These are phyloP conservation scores for Geotrichum candidum DNA, from an alignment of 1,139 yeast species.

Conservation along the genomic window DNA sequence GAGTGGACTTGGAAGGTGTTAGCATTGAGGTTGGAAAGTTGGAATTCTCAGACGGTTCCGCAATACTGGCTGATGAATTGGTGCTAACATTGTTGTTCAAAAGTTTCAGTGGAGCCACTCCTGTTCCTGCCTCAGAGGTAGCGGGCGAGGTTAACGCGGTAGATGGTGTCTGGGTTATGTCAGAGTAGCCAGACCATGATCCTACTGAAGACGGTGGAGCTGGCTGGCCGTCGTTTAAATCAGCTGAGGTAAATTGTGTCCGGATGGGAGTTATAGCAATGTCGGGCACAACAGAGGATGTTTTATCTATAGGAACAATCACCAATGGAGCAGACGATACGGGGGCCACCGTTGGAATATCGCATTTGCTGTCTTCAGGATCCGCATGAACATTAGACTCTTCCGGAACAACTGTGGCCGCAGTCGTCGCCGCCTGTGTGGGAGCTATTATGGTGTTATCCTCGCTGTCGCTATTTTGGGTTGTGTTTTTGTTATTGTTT, in stretches of 20 bases:
- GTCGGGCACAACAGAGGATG: not conserved
- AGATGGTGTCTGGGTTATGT: not conserved
- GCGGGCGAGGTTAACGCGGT: not conserved
- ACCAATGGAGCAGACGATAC: not conserved
- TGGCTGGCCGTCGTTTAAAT: not conserved
- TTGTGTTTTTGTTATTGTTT: not conserved
- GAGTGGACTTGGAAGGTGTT: conserved; percentile 9
- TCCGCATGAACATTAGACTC: not conserved
- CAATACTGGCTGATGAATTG: not conserved
- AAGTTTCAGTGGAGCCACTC: not conserved
- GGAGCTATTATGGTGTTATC: not conserved
- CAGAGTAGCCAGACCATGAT: not conserved
- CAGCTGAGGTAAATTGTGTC: not conserved
- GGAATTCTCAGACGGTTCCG: not conserved
- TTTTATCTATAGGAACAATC: not conserved
- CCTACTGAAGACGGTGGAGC: not conserved
- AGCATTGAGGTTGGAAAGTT: conserved; percentile 1
- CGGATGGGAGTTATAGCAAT: not conserved
- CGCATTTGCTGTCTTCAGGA: not conserved
- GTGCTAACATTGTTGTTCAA: not conserved
- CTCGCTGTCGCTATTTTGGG: not conserved
- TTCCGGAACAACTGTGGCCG: not conserved
- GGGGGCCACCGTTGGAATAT: not conserved
- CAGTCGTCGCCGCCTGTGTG: not conserved
- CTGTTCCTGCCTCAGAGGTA: not conserved